phyloP scores from a whole-genome alignment of 257 asterid genomes.

The Schizonepeta tenuifolia region DNA sequence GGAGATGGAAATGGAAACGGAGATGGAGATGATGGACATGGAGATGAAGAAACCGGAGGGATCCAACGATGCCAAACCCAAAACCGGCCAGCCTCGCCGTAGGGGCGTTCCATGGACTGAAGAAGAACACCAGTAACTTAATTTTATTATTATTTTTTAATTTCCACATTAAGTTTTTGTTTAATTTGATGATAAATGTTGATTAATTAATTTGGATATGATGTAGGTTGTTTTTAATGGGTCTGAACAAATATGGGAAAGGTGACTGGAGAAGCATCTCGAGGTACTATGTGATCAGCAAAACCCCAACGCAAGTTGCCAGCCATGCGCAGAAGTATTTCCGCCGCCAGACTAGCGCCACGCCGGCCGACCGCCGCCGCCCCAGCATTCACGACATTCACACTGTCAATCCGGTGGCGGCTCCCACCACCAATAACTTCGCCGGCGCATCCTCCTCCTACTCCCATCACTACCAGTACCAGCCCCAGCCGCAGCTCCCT shows the following conservation, averaged over 20 bases:
- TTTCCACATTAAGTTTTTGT: neutral
- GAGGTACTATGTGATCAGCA: constrained; percentile 42
- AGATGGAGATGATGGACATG: neutral
- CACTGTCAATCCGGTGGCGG: constrained; percentile 19
- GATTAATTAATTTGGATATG: no score
- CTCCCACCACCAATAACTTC: neutral
- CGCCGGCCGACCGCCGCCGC: constrained; percentile 48
- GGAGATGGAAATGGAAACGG: no score
- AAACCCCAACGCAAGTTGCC: constrained; percentile 53
- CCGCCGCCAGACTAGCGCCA: constrained; percentile 34
- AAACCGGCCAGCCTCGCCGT: constrained; percentile 1
- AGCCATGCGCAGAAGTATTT: constrained; percentile 63
- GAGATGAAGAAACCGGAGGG: neutral
- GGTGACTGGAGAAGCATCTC: constrained; percentile 64
- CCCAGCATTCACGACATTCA: constrained; percentile 56
- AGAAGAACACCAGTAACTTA: constrained; percentile 49
- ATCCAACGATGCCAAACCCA: neutral
- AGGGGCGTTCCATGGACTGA: constrained; percentile 49
- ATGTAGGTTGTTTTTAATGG: constrained; percentile 48
- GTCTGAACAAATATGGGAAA: constrained; percentile 48
- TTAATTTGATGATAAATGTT: no score
- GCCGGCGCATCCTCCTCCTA: neutral
- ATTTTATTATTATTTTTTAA: neutral
- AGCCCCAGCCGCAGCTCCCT: neutral
- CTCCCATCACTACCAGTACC: no score